Evolutionary conservation across 768 basidiomycete species (phyloP), one percentile per base, ranked within the genome.

Genomic region (Cyathus striatus): DNA sequence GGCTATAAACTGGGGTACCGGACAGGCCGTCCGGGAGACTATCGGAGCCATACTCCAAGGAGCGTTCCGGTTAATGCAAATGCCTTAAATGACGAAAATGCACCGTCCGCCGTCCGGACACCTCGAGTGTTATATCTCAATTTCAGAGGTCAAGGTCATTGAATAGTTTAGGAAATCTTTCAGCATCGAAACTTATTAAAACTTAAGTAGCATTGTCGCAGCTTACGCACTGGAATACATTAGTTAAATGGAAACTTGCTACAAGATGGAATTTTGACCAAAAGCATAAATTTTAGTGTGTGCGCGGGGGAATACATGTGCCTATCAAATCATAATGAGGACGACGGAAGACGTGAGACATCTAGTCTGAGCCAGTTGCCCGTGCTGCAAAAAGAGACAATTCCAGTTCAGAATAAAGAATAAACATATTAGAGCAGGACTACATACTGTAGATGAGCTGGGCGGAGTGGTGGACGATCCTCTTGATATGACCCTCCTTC

Each of bases 371-470:
- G 47, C 71, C 58, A 50, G 75, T 78, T 62, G 63, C 66, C 50
- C 76, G 72, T 55, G 76, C 76, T 77, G 44, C 2, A 47, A 34
- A 22, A 40, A 48, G 22, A 32, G 39, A 30, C 14, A 40, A 25
- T 24, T 24, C 22, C 24, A 37, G 22, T 32, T 38, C n/a, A 25
- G 33, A 32, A 25, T 2, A 27, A 27, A 45, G 21, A n/a, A 17
- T 14, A 32, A 43, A 35, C 5, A 30, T 41, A 24, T n/a, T n/a
- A n/a, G n/a, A n/a, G n/a, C n/a, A n/a, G n/a, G n/a, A n/a, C n/a
- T n/a, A 83, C 88, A 61, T 60, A 92, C 91, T 97, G 87, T 97
- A 98, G 59, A 99, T 81, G 62, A 93, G 72, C 70, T 99, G 95
- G 46, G 78, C 75, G 51, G 86, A 86, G 77, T 95, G 92, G 74